These are phyloP conservation scores for Phoma herbarum DNA, from an alignment of 2,329 filamentous ascomycete genomes.

Conservation along the genomic window DNA sequence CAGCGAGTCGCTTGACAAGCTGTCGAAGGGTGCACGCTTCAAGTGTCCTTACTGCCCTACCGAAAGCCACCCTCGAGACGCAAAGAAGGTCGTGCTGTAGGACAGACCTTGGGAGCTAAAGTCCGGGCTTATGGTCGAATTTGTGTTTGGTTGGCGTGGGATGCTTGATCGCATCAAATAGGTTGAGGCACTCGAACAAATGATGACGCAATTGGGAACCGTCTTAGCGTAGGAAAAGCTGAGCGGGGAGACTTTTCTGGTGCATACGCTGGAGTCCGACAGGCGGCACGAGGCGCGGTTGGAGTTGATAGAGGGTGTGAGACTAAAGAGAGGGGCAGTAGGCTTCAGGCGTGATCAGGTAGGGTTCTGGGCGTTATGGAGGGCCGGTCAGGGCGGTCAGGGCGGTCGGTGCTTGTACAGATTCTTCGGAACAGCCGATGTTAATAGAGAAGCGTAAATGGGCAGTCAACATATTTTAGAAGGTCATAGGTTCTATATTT, in stretches of 20 bases:
- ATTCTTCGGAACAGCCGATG: not conserved
- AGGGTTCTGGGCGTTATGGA: not conserved
- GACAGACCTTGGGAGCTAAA: conserved; percentile 3
- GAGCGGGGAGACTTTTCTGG: not conserved
- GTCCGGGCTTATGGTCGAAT: not conserved
- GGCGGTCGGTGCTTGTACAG: not conserved
- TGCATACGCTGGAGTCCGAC: not conserved
- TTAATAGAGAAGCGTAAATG: not conserved
- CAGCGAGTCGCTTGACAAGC: conserved; percentile 78
- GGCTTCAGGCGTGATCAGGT: not conserved
- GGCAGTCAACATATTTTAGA: not conserved
- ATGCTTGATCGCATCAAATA: not conserved
- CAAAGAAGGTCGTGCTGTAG: conserved; percentile 55
- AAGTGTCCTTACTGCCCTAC: conserved; percentile 97
- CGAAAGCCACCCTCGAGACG: conserved; percentile 81
- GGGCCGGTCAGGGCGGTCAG: too few species aligned
- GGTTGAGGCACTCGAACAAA: not conserved
- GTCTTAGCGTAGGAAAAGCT: not conserved
- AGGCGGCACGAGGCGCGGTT: not conserved
- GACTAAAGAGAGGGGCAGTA: not conserved
- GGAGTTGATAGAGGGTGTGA: too few species aligned
- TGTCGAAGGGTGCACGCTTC: conserved; percentile 81
- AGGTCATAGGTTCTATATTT: not conserved
- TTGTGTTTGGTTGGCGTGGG: not conserved
- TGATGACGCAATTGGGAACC: not conserved